These are phyloP conservation scores for Chaetoceros tenuissimus DNA, from an alignment of 108 stramenopile genomes.

Conservation along the genomic window DNA sequence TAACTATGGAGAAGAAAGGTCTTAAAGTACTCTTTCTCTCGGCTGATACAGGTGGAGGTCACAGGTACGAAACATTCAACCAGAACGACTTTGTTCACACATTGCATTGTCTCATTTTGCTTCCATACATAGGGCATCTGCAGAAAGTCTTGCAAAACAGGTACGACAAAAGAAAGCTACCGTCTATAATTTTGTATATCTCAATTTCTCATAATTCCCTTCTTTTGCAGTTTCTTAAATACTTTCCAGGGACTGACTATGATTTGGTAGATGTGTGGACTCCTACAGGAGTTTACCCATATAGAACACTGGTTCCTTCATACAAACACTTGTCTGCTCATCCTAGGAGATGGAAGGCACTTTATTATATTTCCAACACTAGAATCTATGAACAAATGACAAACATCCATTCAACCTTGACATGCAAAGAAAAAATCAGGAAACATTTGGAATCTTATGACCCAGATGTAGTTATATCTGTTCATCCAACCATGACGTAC, in stretches of 20 bases:
- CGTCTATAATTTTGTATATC: background rate
- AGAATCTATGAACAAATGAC: constrained; percentile 33
- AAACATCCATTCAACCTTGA: constrained; percentile 48
- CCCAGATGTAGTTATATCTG: constrained; percentile 86
- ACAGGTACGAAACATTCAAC: too few species aligned
- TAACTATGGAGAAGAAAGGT: background rate
- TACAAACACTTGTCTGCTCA: constrained; percentile 83
- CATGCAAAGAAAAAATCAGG: constrained; percentile 48
- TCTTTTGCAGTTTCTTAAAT: constrained; percentile 49
- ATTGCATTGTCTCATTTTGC: background rate
- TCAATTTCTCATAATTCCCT: background rate
- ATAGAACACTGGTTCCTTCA: constrained; percentile 35
- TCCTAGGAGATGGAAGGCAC: constrained; percentile 75
- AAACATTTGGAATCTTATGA: constrained; percentile 43
- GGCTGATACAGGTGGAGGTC: constrained; percentile 96
- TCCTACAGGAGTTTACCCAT: constrained; percentile 43
- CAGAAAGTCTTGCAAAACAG: constrained; percentile 86
- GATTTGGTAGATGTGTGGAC: constrained; percentile 87
- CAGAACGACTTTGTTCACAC: background rate
- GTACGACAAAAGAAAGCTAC: constrained; percentile 51
- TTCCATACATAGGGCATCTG: constrained; percentile 56
- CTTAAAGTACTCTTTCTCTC: constrained; percentile 89
- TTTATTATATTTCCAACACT: constrained; percentile 78
- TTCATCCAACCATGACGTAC: constrained; percentile 94
- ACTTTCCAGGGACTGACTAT: constrained; percentile 86